phyloP scores from a whole-genome alignment of 1,284 basidiomycete genomes.

The Leccinum brunneo-olivaceum region DNA sequence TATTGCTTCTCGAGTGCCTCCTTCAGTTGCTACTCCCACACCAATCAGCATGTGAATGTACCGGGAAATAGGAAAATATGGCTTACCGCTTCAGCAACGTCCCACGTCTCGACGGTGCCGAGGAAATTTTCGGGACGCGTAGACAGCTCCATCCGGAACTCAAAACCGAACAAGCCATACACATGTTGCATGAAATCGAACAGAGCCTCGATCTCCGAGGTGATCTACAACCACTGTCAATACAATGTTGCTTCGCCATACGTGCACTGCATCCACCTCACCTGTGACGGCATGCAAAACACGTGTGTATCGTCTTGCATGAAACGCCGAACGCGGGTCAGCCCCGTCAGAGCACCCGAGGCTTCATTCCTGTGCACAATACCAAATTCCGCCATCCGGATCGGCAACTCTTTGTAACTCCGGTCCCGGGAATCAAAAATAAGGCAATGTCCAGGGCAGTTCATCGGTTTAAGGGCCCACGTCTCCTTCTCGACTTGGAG shows the following conservation, averaged over 20 bases:
- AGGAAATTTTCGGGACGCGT: conserved; percentile 95
- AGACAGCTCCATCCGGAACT: conserved; percentile 93
- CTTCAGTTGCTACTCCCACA: conserved; percentile 63
- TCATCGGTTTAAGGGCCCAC: conserved; percentile 97
- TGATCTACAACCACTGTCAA: conserved; percentile 49
- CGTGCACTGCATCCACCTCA: conserved; percentile 25
- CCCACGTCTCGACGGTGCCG: conserved; percentile 87
- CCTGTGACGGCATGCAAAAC: conserved; percentile 94
- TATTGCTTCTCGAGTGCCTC: conserved; percentile 83
- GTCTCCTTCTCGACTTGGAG: conserved; percentile 94
- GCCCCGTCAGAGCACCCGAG: conserved; percentile 86
- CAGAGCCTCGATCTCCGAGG: conserved; percentile 78
- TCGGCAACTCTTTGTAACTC: conserved; percentile 91
- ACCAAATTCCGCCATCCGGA: conserved; percentile 98
- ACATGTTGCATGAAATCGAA: conserved; percentile 95
- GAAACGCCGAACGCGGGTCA: conserved; percentile 92
- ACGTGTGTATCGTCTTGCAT: conserved; percentile 97
- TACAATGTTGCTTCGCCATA: neutral
- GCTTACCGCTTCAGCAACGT: conserved; percentile 75
- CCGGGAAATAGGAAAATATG: neutral
- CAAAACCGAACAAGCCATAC: conserved; percentile 95
- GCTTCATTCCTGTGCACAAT: conserved; percentile 98
- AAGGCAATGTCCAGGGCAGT: conserved; percentile 96
- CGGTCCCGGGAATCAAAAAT: conserved; percentile 95
- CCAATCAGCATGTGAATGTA: conserved; percentile 6